Base-by-base conservation (phyloP, 208 protist genomes). In the Trichomonas tenax region DNA sequence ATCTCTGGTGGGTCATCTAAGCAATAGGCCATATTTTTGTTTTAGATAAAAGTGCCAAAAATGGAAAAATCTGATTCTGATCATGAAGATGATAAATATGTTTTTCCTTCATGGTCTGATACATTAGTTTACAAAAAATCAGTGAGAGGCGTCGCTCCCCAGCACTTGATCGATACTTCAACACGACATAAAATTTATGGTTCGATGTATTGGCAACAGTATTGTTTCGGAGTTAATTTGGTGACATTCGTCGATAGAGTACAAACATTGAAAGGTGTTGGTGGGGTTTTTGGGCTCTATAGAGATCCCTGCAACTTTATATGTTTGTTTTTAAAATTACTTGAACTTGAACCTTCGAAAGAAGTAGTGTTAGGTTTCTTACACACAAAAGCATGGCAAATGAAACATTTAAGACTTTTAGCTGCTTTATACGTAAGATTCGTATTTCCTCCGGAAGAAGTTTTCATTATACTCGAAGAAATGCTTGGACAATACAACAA, bases 171-270 rank as follows among this genome's bases (percentile, higher is more conserved):
- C 8, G 86, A 93, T 38, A 41, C 86, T 38, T 48, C 41, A 48
- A 93, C 86, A 23, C 23, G 86, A 38, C 86, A 93, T 51, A 93
- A 51, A 93, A 93, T 93, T 21, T 93, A 93, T 58, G 9, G 46
- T 17, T 93, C 86, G 3, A 41, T 93, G 15, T 93, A 51, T 93
- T 93, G 86, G 86, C 40, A 48, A 31, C 86, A 93, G 51, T 58
- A 93, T 51, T 93, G 86, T 51, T 93, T 93, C 51, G 86, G 86
- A 49, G 44, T 93, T 51, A 93, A 93, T 93, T 51, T 51, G 38
- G 44, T 51, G 0, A 51, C 44, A 10, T 93, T 93, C 0, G 44
- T 93, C 38, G 86, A 93, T 51, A 48, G 86, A 93, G 86, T 44
- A 38, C 86, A 93, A 51, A 17, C 45, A 26, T 38, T 93, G 11